Percentiles rank a stretch among this genome's conserved stretches.
Evolutionary conservation across 805 yeast species (phyloP).

Genomic region (Saccharomycopsis synnaedendra): DNA sequence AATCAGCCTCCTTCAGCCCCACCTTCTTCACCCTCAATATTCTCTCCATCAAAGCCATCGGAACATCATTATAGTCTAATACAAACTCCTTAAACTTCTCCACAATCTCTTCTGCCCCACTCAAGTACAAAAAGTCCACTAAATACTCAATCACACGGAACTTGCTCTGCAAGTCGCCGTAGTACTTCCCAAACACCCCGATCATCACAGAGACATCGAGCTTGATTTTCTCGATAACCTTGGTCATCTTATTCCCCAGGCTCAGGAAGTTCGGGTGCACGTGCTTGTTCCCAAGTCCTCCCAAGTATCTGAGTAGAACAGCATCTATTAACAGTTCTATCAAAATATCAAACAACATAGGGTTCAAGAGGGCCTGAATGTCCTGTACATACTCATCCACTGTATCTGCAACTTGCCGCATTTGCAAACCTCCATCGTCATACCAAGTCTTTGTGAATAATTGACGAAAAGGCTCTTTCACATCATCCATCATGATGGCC

Average conservation of each 20-base stretch:
- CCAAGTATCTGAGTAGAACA: conserved; percentile 36
- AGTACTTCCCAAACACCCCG: conserved; percentile 37
- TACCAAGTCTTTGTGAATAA: conserved; percentile 68
- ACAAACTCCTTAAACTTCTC: conserved; percentile 52
- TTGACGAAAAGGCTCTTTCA: conserved; percentile 45
- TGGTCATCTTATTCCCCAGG: conserved; percentile 24
- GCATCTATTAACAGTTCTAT: conserved; percentile 43
- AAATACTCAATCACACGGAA: conserved; percentile 52
- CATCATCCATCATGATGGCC: conserved; percentile 61
- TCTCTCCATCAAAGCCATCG: conserved; percentile 55
- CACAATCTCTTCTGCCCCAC: conserved; percentile 35
- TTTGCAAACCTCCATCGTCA: conserved; percentile 39
- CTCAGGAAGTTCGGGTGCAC: conserved; percentile 29
- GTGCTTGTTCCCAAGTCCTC: conserved; percentile 32
- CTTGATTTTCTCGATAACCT: conserved; percentile 39
- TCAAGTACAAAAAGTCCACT: conserved; percentile 40
- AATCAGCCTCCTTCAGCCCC: conserved; percentile 9
- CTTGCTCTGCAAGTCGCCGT: conserved; percentile 31
- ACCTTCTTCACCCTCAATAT: conserved; percentile 35
- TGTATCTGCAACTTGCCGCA: conserved; percentile 58
- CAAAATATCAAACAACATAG: conserved; percentile 42
- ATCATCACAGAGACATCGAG: conserved; percentile 50
- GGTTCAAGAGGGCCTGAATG: conserved; percentile 39
- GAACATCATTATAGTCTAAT: conserved; percentile 63
- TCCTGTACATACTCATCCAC: conserved; percentile 66